Conservation (phyloP, 768 basidiomycete species). For the Mycena crocata region DNA sequence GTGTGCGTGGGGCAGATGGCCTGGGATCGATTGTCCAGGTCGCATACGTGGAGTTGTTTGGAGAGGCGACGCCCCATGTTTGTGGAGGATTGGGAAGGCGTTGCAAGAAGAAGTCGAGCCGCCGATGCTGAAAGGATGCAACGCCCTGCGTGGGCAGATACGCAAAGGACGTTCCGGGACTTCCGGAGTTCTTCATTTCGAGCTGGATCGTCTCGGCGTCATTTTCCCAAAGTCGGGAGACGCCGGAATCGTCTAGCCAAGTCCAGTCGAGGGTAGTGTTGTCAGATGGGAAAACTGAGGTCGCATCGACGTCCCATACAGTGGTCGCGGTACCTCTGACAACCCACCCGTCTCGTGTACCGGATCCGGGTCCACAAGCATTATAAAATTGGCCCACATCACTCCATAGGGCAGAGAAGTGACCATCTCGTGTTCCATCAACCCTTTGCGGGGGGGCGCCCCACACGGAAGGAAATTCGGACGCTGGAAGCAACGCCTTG, state of each 20-base stretch:
- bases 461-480: constrained; percentile 51
- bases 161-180: constrained; percentile 42
- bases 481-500: constrained; percentile 30
- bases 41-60: constrained; percentile 43
- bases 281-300: neutral
- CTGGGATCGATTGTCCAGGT: constrained; percentile 58
- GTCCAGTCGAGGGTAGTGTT: constrained; percentile 36
- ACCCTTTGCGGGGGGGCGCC: constrained; percentile 56
- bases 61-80: constrained; percentile 46
- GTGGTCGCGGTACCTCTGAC: constrained; percentile 51
- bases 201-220: constrained; percentile 52
- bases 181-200: constrained; percentile 38
- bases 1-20: constrained; percentile 44
- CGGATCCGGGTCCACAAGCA: constrained; percentile 48
- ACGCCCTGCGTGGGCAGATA: constrained; percentile 61
- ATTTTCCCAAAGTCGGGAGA: constrained; percentile 50
- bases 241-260: constrained; percentile 52
- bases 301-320: constrained; percentile 48
- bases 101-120: constrained; percentile 41
- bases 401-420: constrained; percentile 64
- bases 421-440: constrained; percentile 49
- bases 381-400: constrained; percentile 65
- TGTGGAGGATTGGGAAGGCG: constrained; percentile 26
- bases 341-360: constrained; percentile 57
- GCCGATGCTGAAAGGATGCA: constrained; percentile 55